phyloP scores from a whole-genome alignment of 371 early-diverging fungal species.

The Rhizopus arrhizus region DNA sequence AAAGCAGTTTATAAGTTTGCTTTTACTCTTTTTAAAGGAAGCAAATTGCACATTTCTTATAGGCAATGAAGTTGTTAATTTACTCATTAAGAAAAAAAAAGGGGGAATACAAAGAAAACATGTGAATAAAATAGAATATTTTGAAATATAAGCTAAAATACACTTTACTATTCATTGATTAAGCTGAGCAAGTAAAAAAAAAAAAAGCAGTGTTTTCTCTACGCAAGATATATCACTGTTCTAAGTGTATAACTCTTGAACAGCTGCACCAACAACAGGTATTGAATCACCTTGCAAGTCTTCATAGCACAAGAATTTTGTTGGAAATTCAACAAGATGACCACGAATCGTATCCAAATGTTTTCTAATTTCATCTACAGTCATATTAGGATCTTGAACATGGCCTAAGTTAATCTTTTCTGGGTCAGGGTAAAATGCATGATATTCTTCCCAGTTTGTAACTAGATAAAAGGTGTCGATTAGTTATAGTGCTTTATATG shows the following conservation, averaged over 20 bases:
- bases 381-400: conserved; percentile 41
- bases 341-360: conserved; percentile 56
- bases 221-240: too few relatives aligned
- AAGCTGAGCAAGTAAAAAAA: too few relatives aligned
- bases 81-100: too few relatives aligned
- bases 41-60: too few relatives aligned
- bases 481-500: not conserved
- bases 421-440: conserved; percentile 57
- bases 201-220: too few relatives aligned
- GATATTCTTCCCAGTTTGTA: conserved; percentile 67
- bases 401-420: conserved; percentile 40
- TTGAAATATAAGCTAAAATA: too few relatives aligned
- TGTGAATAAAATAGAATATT: too few relatives aligned
- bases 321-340: conserved; percentile 76
- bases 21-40: too few relatives aligned
- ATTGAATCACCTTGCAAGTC: conserved; percentile 45
- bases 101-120: too few relatives aligned
- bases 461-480: conserved; percentile 29
- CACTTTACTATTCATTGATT: too few relatives aligned
- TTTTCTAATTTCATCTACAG: conserved; percentile 40
- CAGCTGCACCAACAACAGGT: conserved; percentile 33
- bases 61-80: too few relatives aligned
- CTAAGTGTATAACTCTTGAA: conserved; percentile 45
- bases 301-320: conserved; percentile 65
- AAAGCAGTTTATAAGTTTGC: too few relatives aligned